These are phyloP conservation scores for Coemansia sp. DNA, from an alignment of 192 early-diverging fungal species.

Conservation along the genomic window DNA sequence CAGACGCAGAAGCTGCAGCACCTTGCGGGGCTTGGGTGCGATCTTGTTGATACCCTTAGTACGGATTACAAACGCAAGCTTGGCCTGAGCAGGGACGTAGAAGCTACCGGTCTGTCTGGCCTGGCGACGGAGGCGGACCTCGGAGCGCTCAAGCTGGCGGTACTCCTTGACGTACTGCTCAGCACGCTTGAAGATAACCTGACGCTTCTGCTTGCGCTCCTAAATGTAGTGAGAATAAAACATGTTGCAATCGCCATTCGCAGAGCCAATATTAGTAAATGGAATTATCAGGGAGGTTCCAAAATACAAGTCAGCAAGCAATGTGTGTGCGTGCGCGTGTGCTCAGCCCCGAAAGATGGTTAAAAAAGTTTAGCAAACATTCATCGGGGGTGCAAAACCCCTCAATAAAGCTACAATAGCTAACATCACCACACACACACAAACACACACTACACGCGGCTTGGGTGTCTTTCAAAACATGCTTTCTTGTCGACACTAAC, in stretches of 20 bases:
- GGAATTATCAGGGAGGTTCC: not conserved
- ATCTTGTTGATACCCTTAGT: conserved; percentile 99
- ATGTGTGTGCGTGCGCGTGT: conserved; percentile 1
- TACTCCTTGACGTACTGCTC: conserved; percentile 99
- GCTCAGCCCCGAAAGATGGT: conserved; percentile 87
- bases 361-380: conserved; percentile 37
- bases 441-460: not conserved
- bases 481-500: conserved; percentile 8
- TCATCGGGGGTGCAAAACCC: conserved; percentile 53
- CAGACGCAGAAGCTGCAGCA: conserved; percentile 97
- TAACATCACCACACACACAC: conserved; percentile 51
- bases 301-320: not conserved
- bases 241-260: not conserved
- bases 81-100: conserved; percentile 94
- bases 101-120: conserved; percentile 89
- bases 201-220: conserved; percentile 70
- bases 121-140: conserved; percentile 90
- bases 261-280: not conserved
- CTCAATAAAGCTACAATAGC: conserved; percentile 15
- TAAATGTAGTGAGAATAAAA: conserved; percentile 13
- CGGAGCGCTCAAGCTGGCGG: conserved; percentile 81
- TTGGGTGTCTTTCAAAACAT: too few species aligned
- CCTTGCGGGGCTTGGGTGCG: conserved; percentile 99
- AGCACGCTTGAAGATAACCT: conserved; percentile 99
- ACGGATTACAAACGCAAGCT: conserved; percentile 97